phyloP scores from a whole-genome alignment of 495 filamentous ascomycete species.

The Podospora fimiseda region DNA sequence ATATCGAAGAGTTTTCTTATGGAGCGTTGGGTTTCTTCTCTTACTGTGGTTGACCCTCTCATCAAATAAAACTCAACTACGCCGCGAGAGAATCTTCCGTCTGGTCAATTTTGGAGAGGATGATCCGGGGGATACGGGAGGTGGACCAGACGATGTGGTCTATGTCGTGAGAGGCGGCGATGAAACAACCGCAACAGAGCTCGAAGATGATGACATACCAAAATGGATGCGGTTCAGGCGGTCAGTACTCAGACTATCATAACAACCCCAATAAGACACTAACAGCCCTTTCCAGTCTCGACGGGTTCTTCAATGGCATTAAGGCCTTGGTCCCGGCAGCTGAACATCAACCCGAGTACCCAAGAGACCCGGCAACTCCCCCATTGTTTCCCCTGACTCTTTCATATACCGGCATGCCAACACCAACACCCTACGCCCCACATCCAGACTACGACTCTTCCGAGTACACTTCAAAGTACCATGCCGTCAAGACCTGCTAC shows the following conservation, averaged over 20 bases:
- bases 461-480: constrained; percentile 53
- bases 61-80: not conserved
- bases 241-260: constrained; percentile 32
- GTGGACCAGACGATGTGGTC: not conserved
- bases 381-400: constrained; percentile 24
- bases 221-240: constrained; percentile 39
- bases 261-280: not conserved
- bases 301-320: constrained; percentile 75
- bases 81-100: not conserved
- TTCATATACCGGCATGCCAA: constrained; percentile 35
- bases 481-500: constrained; percentile 65
- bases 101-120: not conserved
- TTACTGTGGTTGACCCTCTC: not conserved
- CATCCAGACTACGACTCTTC: constrained; percentile 60
- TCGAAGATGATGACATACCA: constrained; percentile 14
- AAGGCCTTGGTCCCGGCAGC: constrained; percentile 55
- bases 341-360: constrained; percentile 71
- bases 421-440: constrained; percentile 58
- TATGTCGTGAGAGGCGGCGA: not conserved
- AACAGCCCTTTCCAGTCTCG: constrained; percentile 40
- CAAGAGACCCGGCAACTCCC: constrained; percentile 36
- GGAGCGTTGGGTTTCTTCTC: not conserved
- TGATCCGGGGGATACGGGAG: not conserved
- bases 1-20: constrained; percentile 3
- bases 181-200: too few relatives aligned